phyloP scores from a whole-genome alignment of 345 rosid genomes.

The Rhodamnia rubescens region DNA sequence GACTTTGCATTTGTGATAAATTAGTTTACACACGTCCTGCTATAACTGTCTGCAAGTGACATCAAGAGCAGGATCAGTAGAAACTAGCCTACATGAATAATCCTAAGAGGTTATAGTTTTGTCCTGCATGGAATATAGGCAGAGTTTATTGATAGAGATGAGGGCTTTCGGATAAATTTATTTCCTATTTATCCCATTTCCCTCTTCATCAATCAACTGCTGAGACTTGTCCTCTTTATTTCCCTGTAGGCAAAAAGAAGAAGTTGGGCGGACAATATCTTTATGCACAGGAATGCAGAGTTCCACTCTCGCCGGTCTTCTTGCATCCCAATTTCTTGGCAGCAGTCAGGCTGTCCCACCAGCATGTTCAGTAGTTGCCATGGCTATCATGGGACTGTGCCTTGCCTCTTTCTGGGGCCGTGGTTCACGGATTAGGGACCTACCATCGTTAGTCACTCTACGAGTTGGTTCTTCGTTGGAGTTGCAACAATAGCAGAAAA shows the following conservation, averaged over 20 bases:
- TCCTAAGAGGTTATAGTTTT: neutral
- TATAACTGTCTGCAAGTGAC: neutral
- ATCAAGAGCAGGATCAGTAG: neutral
- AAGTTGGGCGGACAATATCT: constrained; percentile 77
- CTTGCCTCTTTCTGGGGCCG: constrained; percentile 93
- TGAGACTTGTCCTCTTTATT: neutral
- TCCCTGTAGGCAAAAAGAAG: constrained; percentile 67
- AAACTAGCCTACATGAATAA: neutral
- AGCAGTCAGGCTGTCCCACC: constrained; percentile 89
- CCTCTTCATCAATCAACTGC: neutral
- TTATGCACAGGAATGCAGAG: constrained; percentile 97
- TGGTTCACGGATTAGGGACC: constrained; percentile 53
- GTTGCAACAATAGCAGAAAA: neutral
- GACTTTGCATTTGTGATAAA: neutral
- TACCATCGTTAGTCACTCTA: constrained; percentile 25
- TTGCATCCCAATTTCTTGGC: constrained; percentile 78
- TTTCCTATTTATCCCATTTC: neutral
- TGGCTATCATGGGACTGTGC: constrained; percentile 95
- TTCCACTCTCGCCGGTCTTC: constrained; percentile 88
- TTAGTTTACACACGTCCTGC: neutral
- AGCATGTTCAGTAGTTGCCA: constrained; percentile 91
- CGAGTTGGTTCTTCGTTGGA: constrained; percentile 22
- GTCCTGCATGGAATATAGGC: neutral
- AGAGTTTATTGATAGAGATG: neutral
- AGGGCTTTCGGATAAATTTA: neutral